phyloP scores from a whole-genome alignment of 495 filamentous ascomycete genomes.

The Diplogelasinospora grovesii region DNA sequence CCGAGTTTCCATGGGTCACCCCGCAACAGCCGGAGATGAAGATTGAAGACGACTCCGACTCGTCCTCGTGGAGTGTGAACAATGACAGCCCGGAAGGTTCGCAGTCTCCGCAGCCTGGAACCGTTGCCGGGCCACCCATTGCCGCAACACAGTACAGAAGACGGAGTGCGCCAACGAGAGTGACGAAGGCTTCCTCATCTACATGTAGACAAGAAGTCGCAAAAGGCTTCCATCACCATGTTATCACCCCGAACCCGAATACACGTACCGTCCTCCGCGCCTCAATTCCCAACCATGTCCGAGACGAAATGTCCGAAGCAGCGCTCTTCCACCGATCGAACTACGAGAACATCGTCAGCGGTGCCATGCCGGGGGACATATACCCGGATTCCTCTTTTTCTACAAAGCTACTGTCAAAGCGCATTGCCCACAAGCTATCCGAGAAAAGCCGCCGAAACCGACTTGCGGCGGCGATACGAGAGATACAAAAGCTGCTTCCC shows the following conservation, averaged over 20 bases:
- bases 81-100: constrained; percentile 16
- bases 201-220: background rate
- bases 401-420: constrained; percentile 16
- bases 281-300: too few relatives aligned
- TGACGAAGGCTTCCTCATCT: constrained; percentile 12
- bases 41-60: constrained; percentile 23
- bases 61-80: constrained; percentile 11
- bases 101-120: constrained; percentile 4
- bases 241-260: too few relatives aligned
- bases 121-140: background rate
- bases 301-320: too few relatives aligned
- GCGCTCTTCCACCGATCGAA: background rate
- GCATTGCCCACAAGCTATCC: constrained; percentile 28
- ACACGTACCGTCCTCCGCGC: background rate
- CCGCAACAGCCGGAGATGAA: constrained; percentile 1
- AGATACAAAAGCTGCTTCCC: constrained; percentile 28
- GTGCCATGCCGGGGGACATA: background rate
- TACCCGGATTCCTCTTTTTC: constrained; percentile 2
- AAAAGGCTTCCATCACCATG: background rate
- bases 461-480: constrained; percentile 23
- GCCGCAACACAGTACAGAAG: constrained; percentile 3
- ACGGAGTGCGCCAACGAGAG: constrained; percentile 9
- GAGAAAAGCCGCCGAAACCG: constrained; percentile 27
- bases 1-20: constrained; percentile 9
- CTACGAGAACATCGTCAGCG: background rate